Percentiles rank a stretch among this genome's conserved stretches.
These are phyloP conservation scores for Posidonia oceanica DNA, from an alignment of 116 monocot species.

Conservation along the genomic window DNA sequence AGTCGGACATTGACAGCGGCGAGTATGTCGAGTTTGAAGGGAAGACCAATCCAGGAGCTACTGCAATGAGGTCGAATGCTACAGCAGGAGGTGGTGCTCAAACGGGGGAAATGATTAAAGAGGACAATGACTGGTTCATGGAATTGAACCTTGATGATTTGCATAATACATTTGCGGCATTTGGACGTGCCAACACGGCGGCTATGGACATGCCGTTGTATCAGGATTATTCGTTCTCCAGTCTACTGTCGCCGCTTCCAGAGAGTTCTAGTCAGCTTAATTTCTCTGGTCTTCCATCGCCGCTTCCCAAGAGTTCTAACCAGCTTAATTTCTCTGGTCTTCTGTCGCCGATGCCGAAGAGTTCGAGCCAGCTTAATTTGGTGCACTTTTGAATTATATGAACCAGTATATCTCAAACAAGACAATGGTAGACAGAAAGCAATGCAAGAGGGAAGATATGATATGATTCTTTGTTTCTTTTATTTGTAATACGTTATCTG, in stretches of 20 bases:
- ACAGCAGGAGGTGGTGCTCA: background rate
- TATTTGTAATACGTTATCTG: no score
- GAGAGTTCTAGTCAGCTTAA: no score
- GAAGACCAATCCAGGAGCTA: background rate
- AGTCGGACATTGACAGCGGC: constrained; percentile 36
- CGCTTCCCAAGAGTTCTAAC: no score
- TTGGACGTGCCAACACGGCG: background rate
- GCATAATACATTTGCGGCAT: constrained; percentile 22
- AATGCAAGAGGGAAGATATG: no score
- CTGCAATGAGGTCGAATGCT: background rate
- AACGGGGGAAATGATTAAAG: constrained; percentile 6
- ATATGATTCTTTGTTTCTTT: no score
- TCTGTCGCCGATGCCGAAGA: no score
- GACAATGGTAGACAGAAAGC: no score
- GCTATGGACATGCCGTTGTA: constrained; percentile 4
- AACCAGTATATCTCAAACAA: no score
- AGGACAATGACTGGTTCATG: constrained; percentile 50
- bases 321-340: no score
- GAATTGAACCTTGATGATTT: constrained; percentile 59
- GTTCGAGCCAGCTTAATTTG: no score
- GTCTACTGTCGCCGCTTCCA: constrained; percentile 1
- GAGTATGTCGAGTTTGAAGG: constrained; percentile 9
- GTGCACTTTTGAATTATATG: no score
- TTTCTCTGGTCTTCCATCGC: no score
- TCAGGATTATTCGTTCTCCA: constrained; percentile 14